These are phyloP conservation scores for Clarireedia homoeocarpa DNA, from an alignment of 2,329 filamentous ascomycete genomes.

Conservation along the genomic window DNA sequence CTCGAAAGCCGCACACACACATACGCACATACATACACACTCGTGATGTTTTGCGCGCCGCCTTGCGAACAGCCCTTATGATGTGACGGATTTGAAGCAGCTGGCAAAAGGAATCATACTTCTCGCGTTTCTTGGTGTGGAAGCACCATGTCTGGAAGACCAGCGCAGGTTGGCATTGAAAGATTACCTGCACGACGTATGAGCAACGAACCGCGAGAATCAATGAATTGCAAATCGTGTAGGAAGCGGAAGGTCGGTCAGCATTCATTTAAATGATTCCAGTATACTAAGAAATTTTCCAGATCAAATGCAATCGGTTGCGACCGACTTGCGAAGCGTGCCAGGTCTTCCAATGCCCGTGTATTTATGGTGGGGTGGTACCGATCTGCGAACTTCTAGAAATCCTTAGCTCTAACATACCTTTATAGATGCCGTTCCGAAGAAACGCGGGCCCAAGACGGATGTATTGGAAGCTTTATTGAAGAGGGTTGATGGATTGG, in stretches of 20 bases:
- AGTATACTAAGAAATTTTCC: slow-evolving; percentile 18
- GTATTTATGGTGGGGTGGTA: slow-evolving; percentile 74
- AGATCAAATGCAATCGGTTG: slow-evolving; percentile 90
- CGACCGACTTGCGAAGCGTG: slow-evolving; percentile 83
- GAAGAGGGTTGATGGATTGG: slow-evolving; percentile 78
- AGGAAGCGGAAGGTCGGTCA: slow-evolving; percentile 73
- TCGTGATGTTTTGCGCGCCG: slow-evolving; percentile 17
- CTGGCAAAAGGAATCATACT: slow-evolving; percentile 11
- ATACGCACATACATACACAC: not conserved
- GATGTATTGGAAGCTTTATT: slow-evolving; percentile 78
- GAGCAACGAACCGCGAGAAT: slow-evolving; percentile 61
- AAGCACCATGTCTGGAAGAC: slow-evolving; percentile 25
- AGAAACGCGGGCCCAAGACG: slow-evolving; percentile 84
- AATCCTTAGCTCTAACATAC: slow-evolving; percentile 7
- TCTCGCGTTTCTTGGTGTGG: slow-evolving; percentile 1
- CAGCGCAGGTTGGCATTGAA: slow-evolving; percentile 29
- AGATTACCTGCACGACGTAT: slow-evolving; percentile 28
- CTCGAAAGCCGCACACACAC: not conserved
- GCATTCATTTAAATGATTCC: slow-evolving; percentile 16
- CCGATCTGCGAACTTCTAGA: not conserved
- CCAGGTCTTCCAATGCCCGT: slow-evolving; percentile 80
- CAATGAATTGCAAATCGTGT: slow-evolving; percentile 95
- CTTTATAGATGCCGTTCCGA: slow-evolving; percentile 69
- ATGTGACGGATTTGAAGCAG: slow-evolving; percentile 21
- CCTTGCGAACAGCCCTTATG: slow-evolving; percentile 19